phyloP scores from a whole-genome alignment of 495 filamentous ascomycete species.

The Copromyces sp. region DNA sequence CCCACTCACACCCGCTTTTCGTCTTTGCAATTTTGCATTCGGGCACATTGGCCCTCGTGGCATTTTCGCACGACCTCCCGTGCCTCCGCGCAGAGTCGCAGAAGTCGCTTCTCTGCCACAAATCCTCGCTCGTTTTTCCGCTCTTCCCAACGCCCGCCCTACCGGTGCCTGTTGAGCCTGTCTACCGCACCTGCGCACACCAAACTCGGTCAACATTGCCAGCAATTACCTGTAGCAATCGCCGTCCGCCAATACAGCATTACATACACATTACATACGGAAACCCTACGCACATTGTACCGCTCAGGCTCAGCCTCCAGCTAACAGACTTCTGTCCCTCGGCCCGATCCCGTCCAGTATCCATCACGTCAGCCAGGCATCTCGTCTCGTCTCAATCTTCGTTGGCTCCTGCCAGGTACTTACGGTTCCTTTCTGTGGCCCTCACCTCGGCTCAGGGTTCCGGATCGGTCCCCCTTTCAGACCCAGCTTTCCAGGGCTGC shows the following conservation, averaged over 20 bases:
- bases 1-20: conserved; percentile 9
- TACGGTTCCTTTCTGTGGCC: background rate
- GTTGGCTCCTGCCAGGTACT: background rate
- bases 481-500: background rate
- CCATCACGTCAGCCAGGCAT: background rate
- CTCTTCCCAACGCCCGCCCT: conserved; percentile 2
- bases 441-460: background rate
- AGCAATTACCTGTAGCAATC: background rate
- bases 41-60: conserved; percentile 7
- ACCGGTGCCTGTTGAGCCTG: background rate
- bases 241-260: background rate
- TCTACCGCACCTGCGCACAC: background rate
- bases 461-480: background rate
- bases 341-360: background rate
- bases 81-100: background rate
- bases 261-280: background rate
- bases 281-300: background rate
- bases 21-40: conserved; percentile 11
- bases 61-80: conserved; percentile 16
- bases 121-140: background rate
- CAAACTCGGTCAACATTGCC: background rate
- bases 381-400: background rate
- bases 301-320: background rate
- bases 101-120: background rate
- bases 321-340: background rate